Percentiles rank a stretch among this genome's conserved stretches.
phyloP scores from a whole-genome alignment of 208 protist species.

The Trypanosoma mega region DNA sequence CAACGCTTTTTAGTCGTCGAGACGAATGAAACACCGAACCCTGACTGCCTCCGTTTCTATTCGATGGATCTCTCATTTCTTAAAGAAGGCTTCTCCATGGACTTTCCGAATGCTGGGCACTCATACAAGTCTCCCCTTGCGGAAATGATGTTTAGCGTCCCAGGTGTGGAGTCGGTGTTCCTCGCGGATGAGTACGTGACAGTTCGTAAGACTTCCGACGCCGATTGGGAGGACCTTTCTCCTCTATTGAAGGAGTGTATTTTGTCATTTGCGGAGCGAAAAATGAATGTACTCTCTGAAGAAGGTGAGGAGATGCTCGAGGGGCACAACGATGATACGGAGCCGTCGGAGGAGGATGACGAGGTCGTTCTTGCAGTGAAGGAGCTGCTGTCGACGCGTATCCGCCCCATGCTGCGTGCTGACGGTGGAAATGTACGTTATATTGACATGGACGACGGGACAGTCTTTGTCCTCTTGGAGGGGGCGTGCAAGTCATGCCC shows the following conservation, averaged over 20 bases:
- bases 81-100: constrained; percentile 69
- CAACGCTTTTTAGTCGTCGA: constrained; percentile 60
- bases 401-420: constrained; percentile 86
- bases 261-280: constrained; percentile 69
- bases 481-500: constrained; percentile 90
- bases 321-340: constrained; percentile 87
- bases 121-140: constrained; percentile 78
- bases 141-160: constrained; percentile 60
- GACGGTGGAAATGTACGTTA: constrained; percentile 93
- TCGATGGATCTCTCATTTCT: constrained; percentile 88
- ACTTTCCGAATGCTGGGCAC: constrained; percentile 61
- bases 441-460: constrained; percentile 90
- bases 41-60: constrained; percentile 82
- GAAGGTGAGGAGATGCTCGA: constrained; percentile 61
- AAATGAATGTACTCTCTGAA: constrained; percentile 61
- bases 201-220: constrained; percentile 47
- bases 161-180: constrained; percentile 68
- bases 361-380: constrained; percentile 93
- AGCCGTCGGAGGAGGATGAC: constrained; percentile 83
- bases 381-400: constrained; percentile 87
- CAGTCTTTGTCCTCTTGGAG: constrained; percentile 87
- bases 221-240: constrained; percentile 57
- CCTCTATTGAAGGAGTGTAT: constrained; percentile 62
- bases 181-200: constrained; percentile 87
- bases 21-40: constrained; percentile 83